Percentiles rank a stretch among this genome's conserved stretches.
Evolutionary conservation across 164 flowering plant species (phyloP).

Genomic region (Hamamelis virginiana): DNA sequence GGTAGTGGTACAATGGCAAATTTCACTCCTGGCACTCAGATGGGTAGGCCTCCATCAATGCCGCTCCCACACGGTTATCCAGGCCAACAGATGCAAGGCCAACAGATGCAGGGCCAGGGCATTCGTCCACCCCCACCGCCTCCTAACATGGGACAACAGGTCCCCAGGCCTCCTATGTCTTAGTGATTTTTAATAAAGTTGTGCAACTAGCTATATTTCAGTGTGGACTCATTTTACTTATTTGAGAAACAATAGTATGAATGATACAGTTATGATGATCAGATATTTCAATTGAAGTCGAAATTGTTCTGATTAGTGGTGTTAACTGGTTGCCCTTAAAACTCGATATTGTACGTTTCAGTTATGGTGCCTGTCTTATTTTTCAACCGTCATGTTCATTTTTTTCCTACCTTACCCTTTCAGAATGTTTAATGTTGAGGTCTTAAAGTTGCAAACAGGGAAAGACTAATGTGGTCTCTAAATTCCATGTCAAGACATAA

Average conservation of each 20-base stretch:
- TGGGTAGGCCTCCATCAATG: conserved; percentile 51
- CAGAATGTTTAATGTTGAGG: no score
- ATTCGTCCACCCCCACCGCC: conserved; percentile 64
- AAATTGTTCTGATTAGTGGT: no score
- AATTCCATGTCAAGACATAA: no score
- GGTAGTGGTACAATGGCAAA: conserved; percentile 77
- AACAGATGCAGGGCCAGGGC: conserved; percentile 51
- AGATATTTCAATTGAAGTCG: neutral
- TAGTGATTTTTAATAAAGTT: neutral
- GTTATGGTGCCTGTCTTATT: no score
- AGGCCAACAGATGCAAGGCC: conserved; percentile 66
- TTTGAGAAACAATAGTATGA: neutral
- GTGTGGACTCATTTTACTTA: neutral
- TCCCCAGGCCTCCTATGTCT: conserved; percentile 21
- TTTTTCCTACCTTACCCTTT: no score
- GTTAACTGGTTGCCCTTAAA: no score
- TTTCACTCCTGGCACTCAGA: conserved; percentile 62
- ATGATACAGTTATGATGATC: neutral
- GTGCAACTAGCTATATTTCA: neutral
- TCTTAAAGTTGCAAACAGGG: no score
- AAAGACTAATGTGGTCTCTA: no score
- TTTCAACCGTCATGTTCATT: no score
- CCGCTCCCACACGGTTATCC: conserved; percentile 76
- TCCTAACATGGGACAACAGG: conserved; percentile 56
- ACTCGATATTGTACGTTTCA: no score